These are phyloP conservation scores for Purpureocillium takamizusanense DNA, from an alignment of 2,329 filamentous ascomycete genomes.

Conservation along the genomic window DNA sequence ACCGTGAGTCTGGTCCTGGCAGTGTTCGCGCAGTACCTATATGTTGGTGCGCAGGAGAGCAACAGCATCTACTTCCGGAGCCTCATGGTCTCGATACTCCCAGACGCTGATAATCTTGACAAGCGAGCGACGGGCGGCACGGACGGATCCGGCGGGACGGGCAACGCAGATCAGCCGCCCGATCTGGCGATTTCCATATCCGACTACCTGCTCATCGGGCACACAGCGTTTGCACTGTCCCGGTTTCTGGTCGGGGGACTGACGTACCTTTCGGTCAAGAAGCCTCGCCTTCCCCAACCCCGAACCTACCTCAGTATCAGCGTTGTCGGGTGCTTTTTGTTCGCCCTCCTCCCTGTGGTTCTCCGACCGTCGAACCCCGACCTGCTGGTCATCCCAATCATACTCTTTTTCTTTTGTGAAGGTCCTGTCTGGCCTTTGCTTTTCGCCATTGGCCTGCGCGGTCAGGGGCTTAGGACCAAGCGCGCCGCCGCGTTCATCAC, in stretches of 20 bases:
- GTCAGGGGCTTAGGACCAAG: constrained; percentile 73
- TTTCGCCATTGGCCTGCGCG: constrained; percentile 69
- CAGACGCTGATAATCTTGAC: constrained; percentile 10
- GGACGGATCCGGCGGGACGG: constrained; percentile 15
- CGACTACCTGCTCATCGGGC: constrained; percentile 63
- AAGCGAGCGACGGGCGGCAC: constrained; percentile 5
- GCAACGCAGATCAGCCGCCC: constrained; percentile 22
- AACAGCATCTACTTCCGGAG: constrained; percentile 51
- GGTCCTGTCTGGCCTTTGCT: constrained; percentile 77
- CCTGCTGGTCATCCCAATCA: constrained; percentile 48
- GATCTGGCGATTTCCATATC: constrained; percentile 45
- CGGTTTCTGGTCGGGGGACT: constrained; percentile 60
- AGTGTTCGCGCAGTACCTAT: constrained; percentile 68
- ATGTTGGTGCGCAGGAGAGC: constrained; percentile 65
- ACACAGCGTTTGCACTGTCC: constrained; percentile 63
- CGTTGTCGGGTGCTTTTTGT: constrained; percentile 51
- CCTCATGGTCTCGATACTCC: constrained; percentile 35
- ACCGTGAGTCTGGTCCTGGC: constrained; percentile 58
- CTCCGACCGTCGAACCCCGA: constrained; percentile 36
- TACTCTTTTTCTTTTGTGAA: constrained; percentile 71
- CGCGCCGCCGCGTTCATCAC: constrained; percentile 70
- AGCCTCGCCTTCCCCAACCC: constrained; percentile 49
- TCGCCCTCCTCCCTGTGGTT: constrained; percentile 37
- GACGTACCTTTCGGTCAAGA: constrained; percentile 45
- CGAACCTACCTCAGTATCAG: constrained; percentile 60